Conservation (phyloP, 2,329 filamentous ascomycete species). For the Diaporthe citri region DNA sequence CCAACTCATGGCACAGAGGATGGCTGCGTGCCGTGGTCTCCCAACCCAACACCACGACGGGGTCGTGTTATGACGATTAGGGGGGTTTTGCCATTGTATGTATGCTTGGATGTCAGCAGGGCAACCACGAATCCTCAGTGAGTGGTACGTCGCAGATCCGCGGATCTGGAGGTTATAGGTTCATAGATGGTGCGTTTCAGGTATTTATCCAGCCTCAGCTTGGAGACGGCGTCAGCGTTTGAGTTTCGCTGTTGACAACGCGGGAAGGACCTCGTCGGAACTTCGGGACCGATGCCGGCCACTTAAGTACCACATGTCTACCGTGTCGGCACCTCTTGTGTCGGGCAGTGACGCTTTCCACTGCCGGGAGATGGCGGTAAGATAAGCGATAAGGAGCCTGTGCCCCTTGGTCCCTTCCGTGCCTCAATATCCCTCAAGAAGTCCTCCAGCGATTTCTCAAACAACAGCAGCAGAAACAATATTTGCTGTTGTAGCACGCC, state of each 20-base stretch:
- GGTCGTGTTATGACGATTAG: background rate
- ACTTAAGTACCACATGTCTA: too few relatives aligned
- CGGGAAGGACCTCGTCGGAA: background rate
- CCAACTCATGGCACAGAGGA: background rate
- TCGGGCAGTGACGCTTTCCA: background rate
- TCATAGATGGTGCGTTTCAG: conserved; percentile 4
- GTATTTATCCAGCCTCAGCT: conserved; percentile 21
- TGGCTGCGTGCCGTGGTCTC: background rate
- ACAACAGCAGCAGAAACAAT: background rate
- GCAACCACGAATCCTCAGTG: too few relatives aligned
- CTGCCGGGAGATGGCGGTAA: conserved; percentile 5
- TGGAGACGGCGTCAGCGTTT: background rate
- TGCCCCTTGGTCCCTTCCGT: background rate
- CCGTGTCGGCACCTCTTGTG: background rate
- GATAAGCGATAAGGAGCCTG: conserved; percentile 27
- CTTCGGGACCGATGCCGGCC: conserved; percentile 16
- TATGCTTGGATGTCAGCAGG: background rate
- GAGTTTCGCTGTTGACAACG: background rate
- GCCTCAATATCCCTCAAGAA: background rate
- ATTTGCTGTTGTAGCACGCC: background rate
- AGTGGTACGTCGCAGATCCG: conserved; percentile 34
- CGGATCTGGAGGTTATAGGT: conserved; percentile 2
- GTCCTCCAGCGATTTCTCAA: background rate
- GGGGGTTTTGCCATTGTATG: background rate
- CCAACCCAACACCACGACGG: background rate